Evolutionary conservation across 225 moss, liverwort and hornwort species (phyloP).

Genomic region (Sphagnum contortum): DNA sequence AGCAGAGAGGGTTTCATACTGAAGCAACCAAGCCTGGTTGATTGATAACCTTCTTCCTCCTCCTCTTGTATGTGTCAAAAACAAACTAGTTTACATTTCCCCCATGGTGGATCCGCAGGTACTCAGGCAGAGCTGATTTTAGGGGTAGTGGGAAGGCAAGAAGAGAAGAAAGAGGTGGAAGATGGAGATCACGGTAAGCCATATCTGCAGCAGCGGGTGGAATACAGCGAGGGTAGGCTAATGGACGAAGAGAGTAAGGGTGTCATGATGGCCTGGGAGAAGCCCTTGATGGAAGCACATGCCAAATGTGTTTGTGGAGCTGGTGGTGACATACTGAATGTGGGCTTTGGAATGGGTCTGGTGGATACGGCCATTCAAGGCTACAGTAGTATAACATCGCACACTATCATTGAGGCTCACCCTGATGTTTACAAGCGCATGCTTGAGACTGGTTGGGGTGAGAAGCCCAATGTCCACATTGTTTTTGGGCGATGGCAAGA

Average conservation of each 20-base stretch:
- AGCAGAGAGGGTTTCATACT: too few relatives aligned
- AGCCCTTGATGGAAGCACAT: constrained; percentile 85
- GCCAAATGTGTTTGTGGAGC: constrained; percentile 74
- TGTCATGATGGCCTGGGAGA: constrained; percentile 99
- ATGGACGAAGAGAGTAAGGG: constrained; percentile 89
- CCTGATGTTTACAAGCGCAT: constrained; percentile 86
- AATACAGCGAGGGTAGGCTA: constrained; percentile 73
- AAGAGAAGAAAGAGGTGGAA: constrained; percentile 16
- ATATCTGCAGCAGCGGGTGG: constrained; percentile 87
- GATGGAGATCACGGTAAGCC: constrained; percentile 28
- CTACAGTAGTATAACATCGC: constrained; percentile 34
- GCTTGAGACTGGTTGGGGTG: constrained; percentile 85
- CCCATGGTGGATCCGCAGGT: constrained; percentile 21
- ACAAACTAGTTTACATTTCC: too few relatives aligned
- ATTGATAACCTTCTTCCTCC: too few relatives aligned
- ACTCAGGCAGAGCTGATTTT: constrained; percentile 88
- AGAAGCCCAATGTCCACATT: constrained; percentile 65
- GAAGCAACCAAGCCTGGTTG: too few relatives aligned
- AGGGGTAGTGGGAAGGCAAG: constrained; percentile 60
- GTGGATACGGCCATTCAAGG: constrained; percentile 88
- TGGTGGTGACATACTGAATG: constrained; percentile 86
- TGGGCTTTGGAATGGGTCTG: constrained; percentile 97
- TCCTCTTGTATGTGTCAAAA: too few relatives aligned
- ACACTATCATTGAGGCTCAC: constrained; percentile 97
- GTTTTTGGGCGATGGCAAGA: constrained; percentile 96